Percentiles rank a stretch among this genome's conserved stretches.
Evolutionary conservation across 78 protist genomes (phyloP).

Genomic region (Mastigamoeba balamuthi): DNA sequence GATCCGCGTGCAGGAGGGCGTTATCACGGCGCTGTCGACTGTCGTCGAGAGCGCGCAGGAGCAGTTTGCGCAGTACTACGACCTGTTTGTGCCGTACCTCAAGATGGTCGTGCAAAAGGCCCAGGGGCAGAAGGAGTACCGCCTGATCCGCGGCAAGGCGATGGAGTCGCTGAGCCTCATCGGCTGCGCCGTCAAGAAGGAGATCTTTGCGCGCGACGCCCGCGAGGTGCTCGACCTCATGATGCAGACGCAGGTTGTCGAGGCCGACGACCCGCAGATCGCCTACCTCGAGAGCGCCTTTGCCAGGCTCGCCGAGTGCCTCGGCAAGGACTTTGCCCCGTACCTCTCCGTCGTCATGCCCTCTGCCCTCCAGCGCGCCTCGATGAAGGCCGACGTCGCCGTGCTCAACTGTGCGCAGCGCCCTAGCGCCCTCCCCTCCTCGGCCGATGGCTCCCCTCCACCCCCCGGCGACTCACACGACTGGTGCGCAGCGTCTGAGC

Average conservation of each 20-base stretch:
- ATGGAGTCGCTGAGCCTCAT: slow-evolving; percentile 43
- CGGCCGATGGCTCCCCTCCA: neutral
- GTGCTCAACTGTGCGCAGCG: neutral
- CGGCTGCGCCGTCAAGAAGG: slow-evolving; percentile 44
- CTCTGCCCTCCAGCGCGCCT: neutral
- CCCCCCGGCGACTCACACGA: neutral
- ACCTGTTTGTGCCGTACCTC: slow-evolving; percentile 20
- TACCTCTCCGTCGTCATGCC: slow-evolving; percentile 37
- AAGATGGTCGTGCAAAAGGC: neutral
- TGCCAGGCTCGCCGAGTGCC: slow-evolving; percentile 20
- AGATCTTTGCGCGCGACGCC: slow-evolving; percentile 13
- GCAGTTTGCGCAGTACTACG: slow-evolving; percentile 16
- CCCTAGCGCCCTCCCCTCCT: neutral
- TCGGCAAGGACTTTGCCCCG: slow-evolving; percentile 28
- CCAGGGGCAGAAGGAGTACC: neutral
- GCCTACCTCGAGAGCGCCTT: slow-evolving; percentile 16
- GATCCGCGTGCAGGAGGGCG: neutral
- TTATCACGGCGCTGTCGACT: neutral
- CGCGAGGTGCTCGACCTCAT: slow-evolving; percentile 13
- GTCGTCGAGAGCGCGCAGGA: neutral
- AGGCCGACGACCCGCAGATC: slow-evolving; percentile 34
- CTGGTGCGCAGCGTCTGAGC: too few relatives aligned
- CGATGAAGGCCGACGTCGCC: neutral
- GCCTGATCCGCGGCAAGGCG: slow-evolving; percentile 25
- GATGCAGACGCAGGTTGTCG: neutral